A percentile compares a stretch with the other conserved stretches of the same genome.
phyloP scores from a whole-genome alignment of 2,329 filamentous ascomycete species.

The Apiospora hydei region DNA sequence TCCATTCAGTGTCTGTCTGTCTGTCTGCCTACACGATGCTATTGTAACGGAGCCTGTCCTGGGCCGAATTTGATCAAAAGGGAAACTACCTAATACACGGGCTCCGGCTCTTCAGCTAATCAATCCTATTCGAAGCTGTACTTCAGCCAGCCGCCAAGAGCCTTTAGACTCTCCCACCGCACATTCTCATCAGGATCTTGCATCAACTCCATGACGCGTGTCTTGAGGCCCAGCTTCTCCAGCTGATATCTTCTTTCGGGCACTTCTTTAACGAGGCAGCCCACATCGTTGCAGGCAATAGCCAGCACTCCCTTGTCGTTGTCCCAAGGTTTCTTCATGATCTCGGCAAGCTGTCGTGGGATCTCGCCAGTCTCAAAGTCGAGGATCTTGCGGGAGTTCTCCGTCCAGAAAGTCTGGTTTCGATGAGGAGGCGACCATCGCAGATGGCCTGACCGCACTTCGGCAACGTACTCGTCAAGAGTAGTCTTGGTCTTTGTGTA shows the following conservation, averaged over 20 bases:
- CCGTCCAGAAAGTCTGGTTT: slow-evolving; percentile 86
- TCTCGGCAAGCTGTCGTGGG: slow-evolving; percentile 82
- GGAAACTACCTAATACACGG: background rate
- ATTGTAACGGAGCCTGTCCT: background rate
- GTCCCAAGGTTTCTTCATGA: slow-evolving; percentile 76
- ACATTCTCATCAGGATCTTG: slow-evolving; percentile 86
- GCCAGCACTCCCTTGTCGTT: slow-evolving; percentile 89
- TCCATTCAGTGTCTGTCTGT: background rate
- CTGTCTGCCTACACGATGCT: slow-evolving; percentile 1
- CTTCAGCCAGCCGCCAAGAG: slow-evolving; percentile 73
- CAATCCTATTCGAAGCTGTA: slow-evolving; percentile 63
- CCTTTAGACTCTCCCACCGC: slow-evolving; percentile 89
- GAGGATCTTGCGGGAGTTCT: slow-evolving; percentile 87
- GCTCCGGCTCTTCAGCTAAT: slow-evolving; percentile 26
- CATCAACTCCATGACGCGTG: slow-evolving; percentile 92
- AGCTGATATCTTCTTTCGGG: slow-evolving; percentile 82
- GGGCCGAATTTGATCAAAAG: background rate
- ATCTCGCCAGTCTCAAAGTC: slow-evolving; percentile 83
- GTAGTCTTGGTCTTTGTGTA: slow-evolving; percentile 77
- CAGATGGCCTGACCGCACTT: slow-evolving; percentile 85
- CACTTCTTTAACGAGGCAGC: slow-evolving; percentile 86
- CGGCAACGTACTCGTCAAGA: slow-evolving; percentile 88
- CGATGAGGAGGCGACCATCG: slow-evolving; percentile 93
- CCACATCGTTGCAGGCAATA: slow-evolving; percentile 92
- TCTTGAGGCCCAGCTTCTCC: slow-evolving; percentile 86